Percentiles rank a stretch among this genome's conserved stretches.
Evolutionary conservation across 2,329 filamentous ascomycete species (phyloP).

Genomic region (Cladosporium austrohemisphaericum): DNA sequence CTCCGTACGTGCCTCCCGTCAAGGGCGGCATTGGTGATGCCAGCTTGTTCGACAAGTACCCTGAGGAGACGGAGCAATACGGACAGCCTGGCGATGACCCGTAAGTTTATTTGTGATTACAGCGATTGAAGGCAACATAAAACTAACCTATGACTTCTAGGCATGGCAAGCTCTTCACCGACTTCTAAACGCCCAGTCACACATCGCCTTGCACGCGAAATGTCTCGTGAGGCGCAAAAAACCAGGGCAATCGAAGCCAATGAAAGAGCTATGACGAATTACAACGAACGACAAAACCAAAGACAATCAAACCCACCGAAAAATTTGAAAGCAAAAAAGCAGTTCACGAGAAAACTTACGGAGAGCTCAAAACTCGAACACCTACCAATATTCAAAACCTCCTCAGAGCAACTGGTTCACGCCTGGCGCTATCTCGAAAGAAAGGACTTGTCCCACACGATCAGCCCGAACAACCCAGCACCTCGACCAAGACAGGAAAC

Average conservation of each 20-base stretch:
- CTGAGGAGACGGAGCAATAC: slow-evolving; percentile 93
- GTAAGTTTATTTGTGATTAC: slow-evolving; percentile 57
- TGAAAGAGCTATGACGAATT: neutral
- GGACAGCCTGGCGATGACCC: slow-evolving; percentile 74
- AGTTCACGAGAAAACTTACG: neutral
- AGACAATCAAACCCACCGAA: neutral
- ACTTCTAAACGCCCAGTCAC: slow-evolving; percentile 53
- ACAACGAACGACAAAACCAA: neutral
- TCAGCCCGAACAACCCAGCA: too few species aligned
- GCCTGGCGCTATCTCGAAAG: too few species aligned
- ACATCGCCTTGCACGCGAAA: neutral
- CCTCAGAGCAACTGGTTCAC: too few species aligned
- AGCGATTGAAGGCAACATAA: neutral
- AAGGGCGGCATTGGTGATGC: slow-evolving; percentile 91
- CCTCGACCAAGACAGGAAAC: too few species aligned
- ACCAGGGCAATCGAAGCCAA: too few species aligned
- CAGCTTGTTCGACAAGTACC: slow-evolving; percentile 96
- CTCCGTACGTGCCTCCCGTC: slow-evolving; percentile 93
- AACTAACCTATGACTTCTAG: slow-evolving; percentile 42
- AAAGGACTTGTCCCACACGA: too few species aligned
- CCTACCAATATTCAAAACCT: too few species aligned
- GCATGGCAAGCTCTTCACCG: slow-evolving; percentile 69
- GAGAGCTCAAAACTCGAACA: too few species aligned
- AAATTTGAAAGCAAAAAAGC: neutral
- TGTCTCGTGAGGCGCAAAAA: neutral